These are phyloP conservation scores for Fusarium torulosum DNA, from an alignment of 2,329 filamentous ascomycete genomes.

Conservation along the genomic window DNA sequence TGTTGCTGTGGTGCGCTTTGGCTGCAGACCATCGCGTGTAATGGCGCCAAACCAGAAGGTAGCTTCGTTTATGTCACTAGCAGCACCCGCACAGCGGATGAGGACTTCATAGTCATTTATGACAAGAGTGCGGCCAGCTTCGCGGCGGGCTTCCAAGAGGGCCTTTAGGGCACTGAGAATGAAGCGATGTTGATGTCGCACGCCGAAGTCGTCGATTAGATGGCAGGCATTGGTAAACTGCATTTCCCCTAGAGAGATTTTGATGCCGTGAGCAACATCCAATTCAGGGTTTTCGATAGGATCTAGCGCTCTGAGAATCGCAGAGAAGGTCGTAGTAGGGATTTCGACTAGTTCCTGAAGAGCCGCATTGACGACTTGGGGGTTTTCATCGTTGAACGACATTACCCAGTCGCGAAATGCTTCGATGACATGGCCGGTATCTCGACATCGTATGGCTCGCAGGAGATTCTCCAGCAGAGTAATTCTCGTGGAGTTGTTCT, in stretches of 20 bases:
- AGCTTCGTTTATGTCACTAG: constrained; percentile 53
- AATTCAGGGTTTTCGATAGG: constrained; percentile 64
- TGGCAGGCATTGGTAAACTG: constrained; percentile 54
- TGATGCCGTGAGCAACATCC: constrained; percentile 61
- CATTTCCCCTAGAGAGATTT: constrained; percentile 56
- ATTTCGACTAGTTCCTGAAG: constrained; percentile 56
- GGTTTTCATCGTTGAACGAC: constrained; percentile 35
- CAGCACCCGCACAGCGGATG: constrained; percentile 62
- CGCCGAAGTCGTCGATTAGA: constrained; percentile 59
- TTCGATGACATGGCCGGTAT: constrained; percentile 41
- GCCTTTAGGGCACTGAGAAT: constrained; percentile 54
- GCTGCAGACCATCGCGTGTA: constrained; percentile 42
- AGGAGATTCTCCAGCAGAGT: constrained; percentile 48
- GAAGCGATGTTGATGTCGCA: constrained; percentile 57
- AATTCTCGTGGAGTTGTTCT: neutral
- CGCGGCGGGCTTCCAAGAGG: constrained; percentile 52
- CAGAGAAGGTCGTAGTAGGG: constrained; percentile 69
- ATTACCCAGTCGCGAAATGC: constrained; percentile 49
- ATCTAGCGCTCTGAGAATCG: constrained; percentile 72
- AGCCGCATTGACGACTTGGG: constrained; percentile 42
- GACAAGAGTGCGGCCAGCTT: constrained; percentile 47
- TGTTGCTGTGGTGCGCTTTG: constrained; percentile 50
- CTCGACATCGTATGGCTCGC: constrained; percentile 50
- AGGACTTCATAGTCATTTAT: constrained; percentile 60
- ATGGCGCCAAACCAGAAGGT: constrained; percentile 53